Base-by-base conservation (phyloP, 1,139 yeast genomes). In the Nadsonia commutata region DNA sequence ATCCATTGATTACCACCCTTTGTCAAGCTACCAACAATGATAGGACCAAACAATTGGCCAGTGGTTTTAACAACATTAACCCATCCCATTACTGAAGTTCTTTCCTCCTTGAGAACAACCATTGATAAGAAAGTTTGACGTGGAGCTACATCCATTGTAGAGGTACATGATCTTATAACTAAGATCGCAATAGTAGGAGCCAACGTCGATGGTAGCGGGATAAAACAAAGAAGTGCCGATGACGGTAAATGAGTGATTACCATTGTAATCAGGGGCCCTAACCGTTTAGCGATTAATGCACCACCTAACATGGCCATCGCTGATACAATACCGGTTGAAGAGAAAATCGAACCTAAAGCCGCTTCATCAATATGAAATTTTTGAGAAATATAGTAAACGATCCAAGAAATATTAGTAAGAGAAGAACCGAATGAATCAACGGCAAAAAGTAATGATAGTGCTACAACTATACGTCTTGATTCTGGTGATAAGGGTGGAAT, bases 131-230 rank as follows among this genome's bases (percentile, higher is more conserved):
- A 63, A 2, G 81, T 71, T 57, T 82, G 94, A 46, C 94, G 67
- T 9, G 94, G 94, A 3, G 83, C 85, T 31, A 81, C 90, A 56
- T 83, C 94, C 85, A 82, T 81, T 1, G 83, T 74, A 1, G 76
- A 64, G 1, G 84, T 67, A 3, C 72, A 59, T 46, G 72, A 72
- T 49, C 77, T 68, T 17, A 70, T 52, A 4, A 75, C 45, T 40
- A 74, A 59, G 22, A 64, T 52, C 2, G 54, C 31, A 37, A 64
- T 48, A 5, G 68, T 63, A 3, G 53, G 44, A 3, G 16, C 23
- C 5, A 52, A 43, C 9, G 45, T 45, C 5, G 49, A 37, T 7
- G 61, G 57, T 11, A 69, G 54, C 11, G 85, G 78, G 3, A 70
- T 63, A 2, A 75, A 57, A 1, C 76, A 71, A 51, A 78, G 70